A percentile compares a stretch with the other conserved stretches of the same genome.
phyloP scores from a whole-genome alignment of 1,139 yeast genomes.

The Tardiomyces depauwii region DNA sequence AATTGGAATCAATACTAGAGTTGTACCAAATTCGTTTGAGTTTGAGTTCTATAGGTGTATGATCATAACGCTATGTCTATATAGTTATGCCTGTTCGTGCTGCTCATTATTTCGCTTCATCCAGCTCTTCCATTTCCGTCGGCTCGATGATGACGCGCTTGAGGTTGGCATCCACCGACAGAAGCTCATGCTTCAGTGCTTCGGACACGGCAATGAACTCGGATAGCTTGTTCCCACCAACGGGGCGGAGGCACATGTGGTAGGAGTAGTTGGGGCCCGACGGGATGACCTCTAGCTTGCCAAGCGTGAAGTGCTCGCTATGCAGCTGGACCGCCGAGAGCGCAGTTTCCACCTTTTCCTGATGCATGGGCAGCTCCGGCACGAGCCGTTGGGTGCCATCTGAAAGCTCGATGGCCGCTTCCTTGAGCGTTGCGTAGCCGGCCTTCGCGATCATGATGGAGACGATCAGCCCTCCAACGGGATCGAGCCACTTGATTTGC shows the following conservation, averaged over 20 bases:
- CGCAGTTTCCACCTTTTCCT: constrained; percentile 8
- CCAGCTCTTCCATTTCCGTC: background rate
- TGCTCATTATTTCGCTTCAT: no score
- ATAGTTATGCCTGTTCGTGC: no score
- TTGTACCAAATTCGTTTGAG: no score
- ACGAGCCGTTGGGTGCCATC: constrained; percentile 34
- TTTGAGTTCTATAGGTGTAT: no score
- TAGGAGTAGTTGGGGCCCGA: constrained; percentile 51
- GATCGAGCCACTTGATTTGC: constrained; percentile 73
- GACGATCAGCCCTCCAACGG: constrained; percentile 83
- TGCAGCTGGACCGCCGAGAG: constrained; percentile 1
- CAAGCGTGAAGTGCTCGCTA: constrained; percentile 17
- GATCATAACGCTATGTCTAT: no score
- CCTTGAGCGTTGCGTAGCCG: constrained; percentile 63
- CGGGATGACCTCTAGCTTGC: constrained; percentile 44
- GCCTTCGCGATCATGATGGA: constrained; percentile 74
- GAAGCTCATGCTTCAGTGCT: background rate
- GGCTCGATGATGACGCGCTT: background rate
- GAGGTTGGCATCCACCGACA: background rate
- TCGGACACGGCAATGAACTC: background rate
- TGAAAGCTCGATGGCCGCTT: constrained; percentile 63
- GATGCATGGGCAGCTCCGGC: constrained; percentile 5
- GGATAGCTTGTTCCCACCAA: background rate
- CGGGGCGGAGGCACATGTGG: background rate
- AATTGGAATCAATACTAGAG: no score